Conservation (phyloP, 371 early-diverging fungal species). For the Mortierella sp. region DNA sequence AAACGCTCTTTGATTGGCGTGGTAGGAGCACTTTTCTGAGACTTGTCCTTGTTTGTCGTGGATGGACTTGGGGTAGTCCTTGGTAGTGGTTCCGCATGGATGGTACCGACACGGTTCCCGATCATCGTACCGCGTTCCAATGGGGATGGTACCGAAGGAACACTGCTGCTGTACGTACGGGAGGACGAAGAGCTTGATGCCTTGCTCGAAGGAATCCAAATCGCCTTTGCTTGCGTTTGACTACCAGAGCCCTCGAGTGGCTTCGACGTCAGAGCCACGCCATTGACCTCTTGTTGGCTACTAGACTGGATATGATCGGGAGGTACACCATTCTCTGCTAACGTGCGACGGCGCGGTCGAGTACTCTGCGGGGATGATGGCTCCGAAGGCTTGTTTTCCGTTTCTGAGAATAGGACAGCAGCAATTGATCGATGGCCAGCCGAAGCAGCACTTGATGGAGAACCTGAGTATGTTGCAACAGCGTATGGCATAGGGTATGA, state of each 20-base stretch:
- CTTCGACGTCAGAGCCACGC: constrained; percentile 4
- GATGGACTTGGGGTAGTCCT: constrained; percentile 17
- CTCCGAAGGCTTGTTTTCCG: constrained; percentile 10
- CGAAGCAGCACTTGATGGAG: constrained; percentile 23
- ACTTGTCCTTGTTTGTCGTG: constrained; percentile 11
- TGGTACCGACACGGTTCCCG: constrained; percentile 31
- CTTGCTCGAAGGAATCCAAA: constrained; percentile 25
- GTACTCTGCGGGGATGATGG: neutral
- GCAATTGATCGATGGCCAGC: constrained; percentile 30
- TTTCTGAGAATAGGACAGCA: constrained; percentile 25
- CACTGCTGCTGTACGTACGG: constrained; percentile 6
- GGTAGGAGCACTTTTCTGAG: constrained; percentile 7
- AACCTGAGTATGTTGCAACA: constrained; percentile 39
- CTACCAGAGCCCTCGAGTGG: constrained; percentile 35
- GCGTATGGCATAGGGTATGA: too few species aligned
- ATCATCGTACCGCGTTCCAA: constrained; percentile 41
- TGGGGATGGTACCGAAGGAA: constrained; percentile 24
- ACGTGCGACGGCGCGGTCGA: constrained; percentile 32
- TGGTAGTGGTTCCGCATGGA: constrained; percentile 33
- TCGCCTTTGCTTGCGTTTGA: constrained; percentile 12
- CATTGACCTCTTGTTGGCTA: neutral
- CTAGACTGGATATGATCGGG: constrained; percentile 1
- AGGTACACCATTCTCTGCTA: constrained; percentile 19
- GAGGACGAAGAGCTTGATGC: neutral
- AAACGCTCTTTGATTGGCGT: constrained; percentile 17